Base-by-base conservation (phyloP, 2,329 filamentous ascomycete genomes). In the Sclerotinia minor region DNA sequence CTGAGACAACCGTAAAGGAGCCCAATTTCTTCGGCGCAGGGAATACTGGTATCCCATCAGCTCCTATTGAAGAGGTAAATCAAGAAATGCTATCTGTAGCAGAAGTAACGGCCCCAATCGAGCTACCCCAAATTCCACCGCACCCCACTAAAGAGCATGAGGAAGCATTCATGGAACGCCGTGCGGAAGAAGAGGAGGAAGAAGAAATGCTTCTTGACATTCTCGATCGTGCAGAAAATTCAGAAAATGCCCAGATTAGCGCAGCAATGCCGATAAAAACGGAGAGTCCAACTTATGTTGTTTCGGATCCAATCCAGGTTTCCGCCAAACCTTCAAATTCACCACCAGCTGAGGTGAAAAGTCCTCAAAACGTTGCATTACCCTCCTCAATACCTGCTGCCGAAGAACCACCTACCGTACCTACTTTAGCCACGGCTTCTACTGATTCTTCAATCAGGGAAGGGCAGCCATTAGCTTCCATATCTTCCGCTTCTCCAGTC, bases 181-280 rank as follows among this genome's bases (percentile, higher is more conserved):
- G 63, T 17, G 44, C 70, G 19, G 73, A 72, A 58, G 73, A 75
- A 38, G 72, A 73, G 65, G 70, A 71, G 50, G 73, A 73, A 49
- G 73, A 75, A 49, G 70, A 73, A 64, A 75, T 75, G 73, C 45
- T 75, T 17, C 67, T 75, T 32, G 74, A 75, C 47, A 73, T 72
- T 13, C 49, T 70, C 1, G 72, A 72, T 26, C 69, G 71, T 65
- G 65, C 68, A 1, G 72, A 59, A 29, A 69, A 71, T 66, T 64
- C 68, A 1, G 72, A 61, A 21, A 72, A 70, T 69, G 53, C 68
- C 9, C 41, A 67, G 35, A 71, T 69, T 45, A 69, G 60, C 29
- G 61, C 47, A 19, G 38, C 44, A 38, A 32, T 44, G 21, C 11
- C 24, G 21, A 45, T 26, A 50, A 15, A 35, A 24, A 38, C 9